Evolutionary conservation across 352 stramenopile species (phyloP).

Genomic region (Phytophthora palmivora): DNA sequence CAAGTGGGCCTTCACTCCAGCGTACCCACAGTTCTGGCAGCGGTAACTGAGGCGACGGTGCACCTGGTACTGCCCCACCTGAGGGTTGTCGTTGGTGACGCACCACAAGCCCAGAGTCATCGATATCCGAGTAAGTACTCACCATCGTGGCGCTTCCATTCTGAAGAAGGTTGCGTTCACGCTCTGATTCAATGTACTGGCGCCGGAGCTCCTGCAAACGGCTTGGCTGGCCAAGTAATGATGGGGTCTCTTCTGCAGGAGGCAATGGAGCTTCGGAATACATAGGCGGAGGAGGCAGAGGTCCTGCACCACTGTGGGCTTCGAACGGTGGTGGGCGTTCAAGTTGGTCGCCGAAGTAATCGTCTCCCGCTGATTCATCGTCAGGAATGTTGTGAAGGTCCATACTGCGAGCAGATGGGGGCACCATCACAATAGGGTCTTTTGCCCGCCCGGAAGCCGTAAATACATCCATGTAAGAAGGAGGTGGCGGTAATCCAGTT

Average conservation of each 20-base stretch:
- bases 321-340: constrained; percentile 42
- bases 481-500: constrained; percentile 46
- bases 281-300: constrained; percentile 22
- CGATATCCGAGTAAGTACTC: constrained; percentile 73
- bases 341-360: constrained; percentile 26
- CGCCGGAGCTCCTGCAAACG: constrained; percentile 62
- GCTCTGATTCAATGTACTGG: constrained; percentile 77
- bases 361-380: constrained; percentile 25
- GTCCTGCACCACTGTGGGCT: constrained; percentile 22
- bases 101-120: constrained; percentile 72
- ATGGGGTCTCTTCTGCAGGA: constrained; percentile 18
- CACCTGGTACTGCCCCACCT: constrained; percentile 4
- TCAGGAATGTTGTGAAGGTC: constrained; percentile 36
- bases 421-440: constrained; percentile 18
- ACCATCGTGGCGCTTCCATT: constrained; percentile 45
- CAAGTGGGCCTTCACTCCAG: constrained; percentile 75
- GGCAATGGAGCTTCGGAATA: constrained; percentile 24
- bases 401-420: constrained; percentile 29
- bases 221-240: constrained; percentile 36
- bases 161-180: constrained; percentile 54
- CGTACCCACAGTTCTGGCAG: constrained; percentile 73
- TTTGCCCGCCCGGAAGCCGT: constrained; percentile 48
- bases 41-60: constrained; percentile 35
- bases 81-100: constrained; percentile 29
- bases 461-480: constrained; percentile 63